phyloP scores from a whole-genome alignment of 192 early-diverging fungal genomes.

The Chytriomyces sp. region DNA sequence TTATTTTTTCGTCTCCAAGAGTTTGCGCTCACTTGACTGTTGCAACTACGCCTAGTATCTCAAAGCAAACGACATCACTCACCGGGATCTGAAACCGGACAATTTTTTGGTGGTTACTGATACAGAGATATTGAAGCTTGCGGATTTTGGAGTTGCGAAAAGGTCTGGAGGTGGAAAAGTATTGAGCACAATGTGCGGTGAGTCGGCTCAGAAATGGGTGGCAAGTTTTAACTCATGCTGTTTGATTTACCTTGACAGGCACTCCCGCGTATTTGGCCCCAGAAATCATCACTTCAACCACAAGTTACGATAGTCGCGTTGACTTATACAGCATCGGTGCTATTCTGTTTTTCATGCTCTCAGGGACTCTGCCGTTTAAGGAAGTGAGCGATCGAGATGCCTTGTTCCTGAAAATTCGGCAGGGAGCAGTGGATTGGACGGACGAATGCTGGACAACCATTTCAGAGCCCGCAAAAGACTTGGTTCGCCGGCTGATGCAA shows the following conservation, averaged over 20 bases:
- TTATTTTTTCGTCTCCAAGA: slow-evolving; percentile 6
- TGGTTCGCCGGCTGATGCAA: slow-evolving; percentile 37
- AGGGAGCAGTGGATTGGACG: slow-evolving; percentile 35
- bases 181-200: slow-evolving; percentile 39
- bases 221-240: not conserved
- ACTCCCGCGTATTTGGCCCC: slow-evolving; percentile 38
- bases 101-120: slow-evolving; percentile 38
- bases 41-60: slow-evolving; percentile 34
- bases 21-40: not conserved
- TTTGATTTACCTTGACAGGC: slow-evolving; percentile 18
- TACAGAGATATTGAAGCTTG: slow-evolving; percentile 32
- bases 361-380: slow-evolving; percentile 31
- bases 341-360: slow-evolving; percentile 49
- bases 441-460: slow-evolving; percentile 23
- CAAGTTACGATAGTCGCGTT: slow-evolving; percentile 41
- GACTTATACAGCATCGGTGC: slow-evolving; percentile 50
- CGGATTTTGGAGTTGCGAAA: slow-evolving; percentile 47
- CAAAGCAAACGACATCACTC: slow-evolving; percentile 33
- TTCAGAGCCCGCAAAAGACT: slow-evolving; percentile 24
- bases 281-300: slow-evolving; percentile 32
- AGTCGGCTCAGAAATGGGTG: too few species aligned
- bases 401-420: slow-evolving; percentile 28
- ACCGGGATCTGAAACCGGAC: slow-evolving; percentile 52
- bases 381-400: not conserved
- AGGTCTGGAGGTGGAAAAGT: slow-evolving; percentile 1